These are phyloP conservation scores for Nothophoma quercina DNA, from an alignment of 2,329 filamentous ascomycete species.

Conservation along the genomic window DNA sequence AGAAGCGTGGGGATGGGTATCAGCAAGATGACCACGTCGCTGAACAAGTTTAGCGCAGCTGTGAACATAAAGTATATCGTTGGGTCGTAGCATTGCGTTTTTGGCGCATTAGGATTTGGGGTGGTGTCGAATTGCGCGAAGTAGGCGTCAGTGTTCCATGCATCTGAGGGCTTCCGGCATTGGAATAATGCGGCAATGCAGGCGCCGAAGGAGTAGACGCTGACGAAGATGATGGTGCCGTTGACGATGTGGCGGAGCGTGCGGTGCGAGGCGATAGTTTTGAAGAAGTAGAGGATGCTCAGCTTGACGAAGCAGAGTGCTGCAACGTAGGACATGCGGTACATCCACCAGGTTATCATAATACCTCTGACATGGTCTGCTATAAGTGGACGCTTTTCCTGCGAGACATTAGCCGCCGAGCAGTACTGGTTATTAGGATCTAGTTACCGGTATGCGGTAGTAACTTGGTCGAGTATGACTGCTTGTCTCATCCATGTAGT, in stretches of 20 bases:
- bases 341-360: slow-evolving; percentile 46
- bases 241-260: slow-evolving; percentile 42
- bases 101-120: slow-evolving; percentile 24
- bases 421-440: neutral
- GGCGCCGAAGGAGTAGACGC: slow-evolving; percentile 39
- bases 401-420: slow-evolving; percentile 14
- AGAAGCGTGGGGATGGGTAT: slow-evolving; percentile 57
- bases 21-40: slow-evolving; percentile 54
- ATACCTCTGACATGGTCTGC: slow-evolving; percentile 33
- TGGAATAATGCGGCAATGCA: slow-evolving; percentile 43
- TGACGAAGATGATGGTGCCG: slow-evolving; percentile 39
- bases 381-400: slow-evolving; percentile 42
- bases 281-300: slow-evolving; percentile 47
- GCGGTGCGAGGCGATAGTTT: slow-evolving; percentile 43
- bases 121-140: slow-evolving; percentile 42
- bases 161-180: slow-evolving; percentile 41
- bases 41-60: slow-evolving; percentile 51
- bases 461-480: slow-evolving; percentile 33
- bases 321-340: slow-evolving; percentile 42
- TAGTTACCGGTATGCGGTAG: slow-evolving; percentile 37
- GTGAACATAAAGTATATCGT: slow-evolving; percentile 46
- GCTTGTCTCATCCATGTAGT: slow-evolving; percentile 44
- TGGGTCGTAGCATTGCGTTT: slow-evolving; percentile 43
- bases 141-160: slow-evolving; percentile 37
- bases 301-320: slow-evolving; percentile 45